Evolutionary conservation across 1,284 basidiomycete genomes (phyloP).

Genomic region (Microbotryomycetes sp.): DNA sequence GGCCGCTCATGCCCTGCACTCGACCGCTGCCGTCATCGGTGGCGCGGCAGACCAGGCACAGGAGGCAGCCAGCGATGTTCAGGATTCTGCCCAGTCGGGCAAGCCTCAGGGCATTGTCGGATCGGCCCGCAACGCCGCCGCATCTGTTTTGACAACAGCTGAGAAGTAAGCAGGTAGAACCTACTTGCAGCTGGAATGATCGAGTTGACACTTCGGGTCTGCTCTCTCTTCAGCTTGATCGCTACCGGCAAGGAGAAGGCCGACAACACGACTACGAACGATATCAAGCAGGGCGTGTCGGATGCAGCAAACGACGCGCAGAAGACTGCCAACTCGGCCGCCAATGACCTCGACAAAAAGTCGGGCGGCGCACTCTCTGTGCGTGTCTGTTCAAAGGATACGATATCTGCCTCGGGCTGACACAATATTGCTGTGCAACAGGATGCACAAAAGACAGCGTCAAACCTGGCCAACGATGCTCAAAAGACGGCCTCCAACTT

Average conservation of each 20-base stretch:
- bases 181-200: too few relatives aligned
- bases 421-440: background rate
- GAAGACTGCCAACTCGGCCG: background rate
- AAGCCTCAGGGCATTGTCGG: slow-evolving; percentile 22
- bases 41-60: slow-evolving; percentile 21
- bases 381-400: background rate
- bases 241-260: slow-evolving; percentile 23
- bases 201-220: too few relatives aligned
- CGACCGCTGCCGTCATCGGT: slow-evolving; percentile 15
- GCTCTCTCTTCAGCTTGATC: slow-evolving; percentile 8
- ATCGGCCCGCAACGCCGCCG: slow-evolving; percentile 19
- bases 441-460: background rate
- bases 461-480: background rate
- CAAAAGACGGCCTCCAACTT: background rate
- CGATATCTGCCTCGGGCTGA: background rate
- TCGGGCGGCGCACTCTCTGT: slow-evolving; percentile 4
- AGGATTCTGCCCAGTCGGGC: slow-evolving; percentile 6
- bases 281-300: slow-evolving; percentile 7
- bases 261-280: slow-evolving; percentile 8
- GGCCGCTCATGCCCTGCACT: slow-evolving; percentile 15
- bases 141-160: slow-evolving; percentile 10
- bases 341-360: slow-evolving; percentile 3
- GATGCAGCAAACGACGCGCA: background rate
- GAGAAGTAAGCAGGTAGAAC: slow-evolving; percentile 12
- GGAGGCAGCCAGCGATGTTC: slow-evolving; percentile 20